phyloP scores from a whole-genome alignment of 2,329 filamentous ascomycete species.

The Trichophyton rubrum region DNA sequence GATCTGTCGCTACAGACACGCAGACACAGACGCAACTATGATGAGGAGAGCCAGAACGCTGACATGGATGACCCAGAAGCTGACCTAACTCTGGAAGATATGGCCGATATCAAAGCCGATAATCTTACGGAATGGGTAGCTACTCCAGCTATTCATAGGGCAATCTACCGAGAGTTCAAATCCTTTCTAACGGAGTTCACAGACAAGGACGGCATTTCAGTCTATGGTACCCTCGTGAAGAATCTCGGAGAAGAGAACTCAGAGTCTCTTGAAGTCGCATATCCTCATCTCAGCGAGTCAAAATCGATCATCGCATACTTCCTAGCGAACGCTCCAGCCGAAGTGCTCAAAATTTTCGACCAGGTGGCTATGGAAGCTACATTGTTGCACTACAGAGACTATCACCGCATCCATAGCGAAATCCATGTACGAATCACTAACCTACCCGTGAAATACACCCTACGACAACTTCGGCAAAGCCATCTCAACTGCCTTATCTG shows the following conservation, averaged over 20 bases:
- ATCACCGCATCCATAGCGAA: slow-evolving; percentile 92
- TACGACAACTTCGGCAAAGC: slow-evolving; percentile 85
- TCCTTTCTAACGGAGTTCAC: slow-evolving; percentile 93
- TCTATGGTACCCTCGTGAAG: slow-evolving; percentile 87
- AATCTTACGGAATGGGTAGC: slow-evolving; percentile 93
- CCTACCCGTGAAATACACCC: slow-evolving; percentile 84
- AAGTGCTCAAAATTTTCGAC: slow-evolving; percentile 92
- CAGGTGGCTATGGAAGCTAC: slow-evolving; percentile 95
- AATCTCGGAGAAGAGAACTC: slow-evolving; percentile 96
- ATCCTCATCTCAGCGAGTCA: slow-evolving; percentile 75
- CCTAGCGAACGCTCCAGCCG: slow-evolving; percentile 85
- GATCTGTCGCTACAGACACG: slow-evolving; percentile 78
- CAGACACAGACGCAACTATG: slow-evolving; percentile 76
- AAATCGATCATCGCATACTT: slow-evolving; percentile 95
- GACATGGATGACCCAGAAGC: slow-evolving; percentile 95
- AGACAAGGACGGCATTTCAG: slow-evolving; percentile 75
- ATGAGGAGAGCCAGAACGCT: slow-evolving; percentile 81
- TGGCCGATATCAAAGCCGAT: slow-evolving; percentile 85
- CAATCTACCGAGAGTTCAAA: slow-evolving; percentile 94
- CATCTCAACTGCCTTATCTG: slow-evolving; percentile 93
- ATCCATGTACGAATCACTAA: slow-evolving; percentile 96
- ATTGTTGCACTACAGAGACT: slow-evolving; percentile 90
- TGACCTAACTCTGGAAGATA: slow-evolving; percentile 79
- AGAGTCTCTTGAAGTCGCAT: slow-evolving; percentile 91
- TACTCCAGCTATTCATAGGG: slow-evolving; percentile 76